Base-by-base conservation (phyloP, 192 early-diverging fungal species). In the Coemansia sp. region DNA sequence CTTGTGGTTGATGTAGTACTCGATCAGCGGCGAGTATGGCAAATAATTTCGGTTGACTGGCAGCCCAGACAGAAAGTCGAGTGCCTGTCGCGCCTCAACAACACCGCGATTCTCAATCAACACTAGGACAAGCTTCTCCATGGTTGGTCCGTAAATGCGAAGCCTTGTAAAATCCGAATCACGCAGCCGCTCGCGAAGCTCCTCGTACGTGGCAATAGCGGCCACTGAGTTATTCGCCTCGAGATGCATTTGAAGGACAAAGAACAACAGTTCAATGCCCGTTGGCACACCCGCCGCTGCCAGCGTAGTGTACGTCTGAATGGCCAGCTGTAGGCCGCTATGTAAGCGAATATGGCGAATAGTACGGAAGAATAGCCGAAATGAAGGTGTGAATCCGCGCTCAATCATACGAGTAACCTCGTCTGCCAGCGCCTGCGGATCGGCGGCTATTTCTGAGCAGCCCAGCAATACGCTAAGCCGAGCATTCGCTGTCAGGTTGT, bases 11-110 rank as follows among this genome's bases (percentile, higher is more conserved):
- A 85, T 33, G 15, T 70, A 85, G 67, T 77, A 74, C 62, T 65
- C 68, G 51, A 79, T 74, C 27, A 85, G 22, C 46, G 72, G 44
- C 49, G 75, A 54, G 38, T 77, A 77, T 15, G 82, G 82, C 62
- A 85, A 63, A 12, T 36, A 42, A 1, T 43, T 38, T 16, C 29
- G 62, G 47, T 41, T 20, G 18, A 71, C 55, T 7, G 77, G 72
- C 43, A 77, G 57, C 16, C 67, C 55, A 9, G 44, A 36, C n/a
- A 85, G 34, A 51, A 79, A 70, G 27, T 49, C 75, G 43, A 85
- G 63, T 33, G 63, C 65, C 0, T 68, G 41, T 8, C 71, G 69
- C 1, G 82, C 82, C 10, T 57, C 65, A 3, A 24, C 63, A 20
- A 85, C 40, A 0, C 75, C 82, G 22, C 52, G 65, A 29, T 47